These are phyloP conservation scores for Penicillium sp. DNA, from an alignment of 2,329 filamentous ascomycete genomes.

Conservation along the genomic window DNA sequence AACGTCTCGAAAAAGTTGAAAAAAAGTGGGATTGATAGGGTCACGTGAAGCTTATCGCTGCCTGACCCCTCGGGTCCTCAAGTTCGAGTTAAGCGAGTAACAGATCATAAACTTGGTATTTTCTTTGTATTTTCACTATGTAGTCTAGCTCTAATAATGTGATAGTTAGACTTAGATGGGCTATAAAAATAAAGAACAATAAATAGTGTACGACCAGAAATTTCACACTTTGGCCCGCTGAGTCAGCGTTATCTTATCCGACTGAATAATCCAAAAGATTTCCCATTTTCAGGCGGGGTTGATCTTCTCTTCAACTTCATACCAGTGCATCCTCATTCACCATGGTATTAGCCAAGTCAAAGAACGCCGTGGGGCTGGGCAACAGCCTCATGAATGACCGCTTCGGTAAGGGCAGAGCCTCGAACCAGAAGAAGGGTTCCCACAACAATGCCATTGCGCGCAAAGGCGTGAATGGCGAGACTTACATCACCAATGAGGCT, in stretches of 20 bases:
- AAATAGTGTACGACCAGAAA: background rate
- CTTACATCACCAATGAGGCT: constrained; percentile 84
- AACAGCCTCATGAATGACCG: constrained; percentile 98
- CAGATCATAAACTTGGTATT: background rate
- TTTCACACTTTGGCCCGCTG: constrained; percentile 8
- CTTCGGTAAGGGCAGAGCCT: constrained; percentile 87
- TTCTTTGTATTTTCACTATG: background rate
- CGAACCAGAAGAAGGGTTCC: constrained; percentile 70
- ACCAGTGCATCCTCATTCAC: constrained; percentile 26
- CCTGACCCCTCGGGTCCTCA: constrained; percentile 24
- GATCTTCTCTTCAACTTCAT: constrained; percentile 14
- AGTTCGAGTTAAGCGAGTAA: background rate
- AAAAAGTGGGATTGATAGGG: constrained; percentile 28
- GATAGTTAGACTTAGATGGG: background rate
- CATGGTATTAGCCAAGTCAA: constrained; percentile 84
- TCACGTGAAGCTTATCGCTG: constrained; percentile 32
- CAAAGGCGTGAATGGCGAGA: constrained; percentile 70
- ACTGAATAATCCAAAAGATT: constrained; percentile 26
- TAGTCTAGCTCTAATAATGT: background rate
- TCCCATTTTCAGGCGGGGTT: constrained; percentile 28
- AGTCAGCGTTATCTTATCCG: constrained; percentile 33
- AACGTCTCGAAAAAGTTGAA: constrained; percentile 20
- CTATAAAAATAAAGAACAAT: background rate
- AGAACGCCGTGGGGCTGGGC: constrained; percentile 89
- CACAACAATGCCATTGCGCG: constrained; percentile 63